phyloP scores from a whole-genome alignment of 2,329 filamentous ascomycete genomes.

The Aspergillus persii region DNA sequence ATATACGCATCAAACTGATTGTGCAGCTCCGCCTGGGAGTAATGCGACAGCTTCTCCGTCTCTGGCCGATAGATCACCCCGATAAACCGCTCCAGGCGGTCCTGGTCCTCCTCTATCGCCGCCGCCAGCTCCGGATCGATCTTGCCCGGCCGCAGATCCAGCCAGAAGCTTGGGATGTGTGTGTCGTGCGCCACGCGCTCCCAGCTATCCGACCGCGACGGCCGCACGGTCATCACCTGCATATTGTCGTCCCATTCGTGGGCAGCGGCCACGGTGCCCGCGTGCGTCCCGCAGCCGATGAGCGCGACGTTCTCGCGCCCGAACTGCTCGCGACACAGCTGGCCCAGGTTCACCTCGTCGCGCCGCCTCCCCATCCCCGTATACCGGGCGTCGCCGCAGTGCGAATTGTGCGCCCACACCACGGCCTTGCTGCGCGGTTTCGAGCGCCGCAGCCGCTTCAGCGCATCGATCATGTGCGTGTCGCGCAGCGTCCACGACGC shows the following conservation, averaged over 20 bases:
- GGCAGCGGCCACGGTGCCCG: conserved; percentile 53
- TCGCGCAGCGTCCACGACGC: conserved; percentile 54
- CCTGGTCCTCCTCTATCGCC: conserved; percentile 34
- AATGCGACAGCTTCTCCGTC: conserved; percentile 52
- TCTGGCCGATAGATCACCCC: conserved; percentile 53
- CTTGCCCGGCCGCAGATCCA: conserved; percentile 45
- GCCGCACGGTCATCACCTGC: conserved; percentile 49
- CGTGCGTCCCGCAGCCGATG: conserved; percentile 51
- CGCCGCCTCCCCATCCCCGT: conserved; percentile 48
- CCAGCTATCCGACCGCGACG: conserved; percentile 49
- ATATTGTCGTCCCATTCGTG: conserved; percentile 52
- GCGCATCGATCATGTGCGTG: conserved; percentile 52
- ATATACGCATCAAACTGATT: conserved; percentile 52
- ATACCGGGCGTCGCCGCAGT: conserved; percentile 54
- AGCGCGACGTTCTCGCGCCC: conserved; percentile 42
- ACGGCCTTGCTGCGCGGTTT: conserved; percentile 46
- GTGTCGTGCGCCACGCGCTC: conserved; percentile 51
- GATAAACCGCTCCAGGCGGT: conserved; percentile 51
- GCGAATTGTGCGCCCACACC: conserved; percentile 56
- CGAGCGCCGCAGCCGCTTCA: conserved; percentile 45
- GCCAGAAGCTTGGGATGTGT: conserved; percentile 44
- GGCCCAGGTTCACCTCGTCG: conserved; percentile 53
- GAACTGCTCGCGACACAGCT: conserved; percentile 50
- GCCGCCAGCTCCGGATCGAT: conserved; percentile 37
- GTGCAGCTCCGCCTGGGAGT: conserved; percentile 46